These are phyloP conservation scores for Sesbania bispinosa DNA, from an alignment of 306 rosid genomes.

Conservation along the genomic window DNA sequence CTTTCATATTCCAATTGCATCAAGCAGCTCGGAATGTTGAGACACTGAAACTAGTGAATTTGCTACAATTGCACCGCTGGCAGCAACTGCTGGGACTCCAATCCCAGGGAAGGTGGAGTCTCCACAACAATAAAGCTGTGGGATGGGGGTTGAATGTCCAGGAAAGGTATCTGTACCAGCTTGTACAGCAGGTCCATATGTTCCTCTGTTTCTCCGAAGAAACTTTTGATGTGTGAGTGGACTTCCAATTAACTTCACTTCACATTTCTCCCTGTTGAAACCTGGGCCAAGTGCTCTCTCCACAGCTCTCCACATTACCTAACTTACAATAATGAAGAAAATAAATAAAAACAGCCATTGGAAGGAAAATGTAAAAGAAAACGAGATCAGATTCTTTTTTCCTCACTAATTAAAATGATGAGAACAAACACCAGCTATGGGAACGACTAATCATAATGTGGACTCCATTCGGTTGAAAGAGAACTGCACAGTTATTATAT, in stretches of 20 bases:
- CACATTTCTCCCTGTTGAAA: slow-evolving; percentile 77
- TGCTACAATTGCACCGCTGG: slow-evolving; percentile 96
- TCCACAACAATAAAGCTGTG: slow-evolving; percentile 81
- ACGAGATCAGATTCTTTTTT: no score
- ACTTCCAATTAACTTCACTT: slow-evolving; percentile 79
- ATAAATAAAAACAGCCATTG: no score
- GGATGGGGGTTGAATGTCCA: slow-evolving; percentile 74
- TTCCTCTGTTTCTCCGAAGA: slow-evolving; percentile 61
- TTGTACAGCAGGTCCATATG: slow-evolving; percentile 76
- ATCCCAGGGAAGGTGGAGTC: slow-evolving; percentile 97
- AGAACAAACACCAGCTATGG: neutral
- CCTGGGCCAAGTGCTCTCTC: slow-evolving; percentile 76
- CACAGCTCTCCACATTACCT: slow-evolving; percentile 89
- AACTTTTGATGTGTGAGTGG: slow-evolving; percentile 86
- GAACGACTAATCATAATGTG: neutral
- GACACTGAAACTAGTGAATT: slow-evolving; percentile 79
- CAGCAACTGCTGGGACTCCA: slow-evolving; percentile 97
- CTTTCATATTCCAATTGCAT: slow-evolving; percentile 78
- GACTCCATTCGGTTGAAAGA: no score
- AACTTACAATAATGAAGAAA: neutral
- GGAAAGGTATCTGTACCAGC: slow-evolving; percentile 69
- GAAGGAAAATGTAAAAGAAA: no score
- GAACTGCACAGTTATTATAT: no score
- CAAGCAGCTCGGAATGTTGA: slow-evolving; percentile 80
- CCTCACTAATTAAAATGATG: neutral